phyloP scores from a whole-genome alignment of 2,329 filamentous ascomycete genomes.

The Microdochium paspali region DNA sequence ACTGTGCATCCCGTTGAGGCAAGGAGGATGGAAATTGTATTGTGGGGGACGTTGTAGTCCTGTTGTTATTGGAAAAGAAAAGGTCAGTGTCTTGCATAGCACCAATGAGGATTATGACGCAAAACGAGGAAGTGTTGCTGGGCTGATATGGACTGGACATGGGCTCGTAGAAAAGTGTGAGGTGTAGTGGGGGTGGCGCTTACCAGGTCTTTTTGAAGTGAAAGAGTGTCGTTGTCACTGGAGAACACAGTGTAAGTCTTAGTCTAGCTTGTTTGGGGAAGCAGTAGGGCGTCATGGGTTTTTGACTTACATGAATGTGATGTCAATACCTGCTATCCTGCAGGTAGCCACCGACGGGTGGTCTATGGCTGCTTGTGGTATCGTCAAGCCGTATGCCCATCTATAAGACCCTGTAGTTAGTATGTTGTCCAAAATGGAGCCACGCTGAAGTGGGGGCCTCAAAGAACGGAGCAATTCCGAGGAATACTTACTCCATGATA shows the following conservation, averaged over 20 bases:
- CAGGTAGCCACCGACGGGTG: neutral
- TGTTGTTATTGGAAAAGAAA: neutral
- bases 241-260: neutral
- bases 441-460: neutral
- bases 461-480: neutral
- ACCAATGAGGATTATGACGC: no score
- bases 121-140: no score
- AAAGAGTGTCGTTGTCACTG: neutral
- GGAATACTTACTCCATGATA: neutral
- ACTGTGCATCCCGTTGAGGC: neutral
- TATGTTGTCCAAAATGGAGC: neutral
- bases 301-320: neutral
- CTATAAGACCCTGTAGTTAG: neutral
- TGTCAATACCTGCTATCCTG: neutral
- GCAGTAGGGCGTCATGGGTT: neutral
- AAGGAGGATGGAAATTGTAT: neutral
- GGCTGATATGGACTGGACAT: no score
- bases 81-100: no score
- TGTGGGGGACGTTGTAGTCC: neutral
- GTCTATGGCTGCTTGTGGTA: neutral
- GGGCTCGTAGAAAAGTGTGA: no score
- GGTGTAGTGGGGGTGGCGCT: neutral
- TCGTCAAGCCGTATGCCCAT: neutral
- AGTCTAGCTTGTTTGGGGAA: neutral
- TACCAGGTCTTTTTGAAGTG: neutral